Evolutionary conservation across 192 early-diverging fungal genomes (phyloP).

Genomic region (Gaertneriomyces sp.): DNA sequence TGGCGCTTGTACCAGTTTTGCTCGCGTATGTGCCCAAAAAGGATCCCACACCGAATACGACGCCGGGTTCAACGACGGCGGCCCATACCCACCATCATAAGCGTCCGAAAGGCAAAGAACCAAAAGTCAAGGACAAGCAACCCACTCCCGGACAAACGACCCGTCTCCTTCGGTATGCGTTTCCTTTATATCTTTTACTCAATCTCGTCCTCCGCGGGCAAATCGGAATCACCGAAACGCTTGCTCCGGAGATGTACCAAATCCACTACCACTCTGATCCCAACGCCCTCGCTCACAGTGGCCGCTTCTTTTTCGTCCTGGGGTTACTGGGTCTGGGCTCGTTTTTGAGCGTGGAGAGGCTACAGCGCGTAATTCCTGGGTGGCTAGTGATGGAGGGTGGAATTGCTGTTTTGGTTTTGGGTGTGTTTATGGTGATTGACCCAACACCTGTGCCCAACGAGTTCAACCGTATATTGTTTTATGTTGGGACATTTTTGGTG

Average conservation of each 20-base stretch:
- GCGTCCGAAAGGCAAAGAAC: background rate
- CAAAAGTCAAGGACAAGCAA: background rate
- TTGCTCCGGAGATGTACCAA: conserved; percentile 33
- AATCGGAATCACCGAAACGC: conserved; percentile 33
- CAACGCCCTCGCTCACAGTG: conserved; percentile 13
- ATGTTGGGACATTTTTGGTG: conserved; percentile 30
- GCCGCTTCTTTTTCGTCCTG: conserved; percentile 29
- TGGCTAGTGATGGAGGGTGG: conserved; percentile 18
- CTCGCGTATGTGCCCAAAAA: conserved; percentile 13
- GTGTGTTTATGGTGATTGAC: conserved; percentile 20
- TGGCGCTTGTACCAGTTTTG: conserved; percentile 12
- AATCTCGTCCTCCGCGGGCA: conserved; percentile 34
- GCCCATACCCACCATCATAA: background rate
- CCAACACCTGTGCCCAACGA: conserved; percentile 3
- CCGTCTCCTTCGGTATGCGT: conserved; percentile 14
- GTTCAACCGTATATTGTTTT: conserved; percentile 14
- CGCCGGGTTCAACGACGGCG: background rate
- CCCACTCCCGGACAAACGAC: background rate
- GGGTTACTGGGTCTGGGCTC: conserved; percentile 25
- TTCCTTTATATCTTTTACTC: conserved; percentile 29
- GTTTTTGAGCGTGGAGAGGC: conserved; percentile 28
- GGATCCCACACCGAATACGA: conserved; percentile 14
- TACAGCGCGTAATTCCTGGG: conserved; percentile 20
- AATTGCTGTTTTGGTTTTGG: conserved; percentile 9
- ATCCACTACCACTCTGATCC: conserved; percentile 4